Percentiles rank a stretch among this genome's conserved stretches.
phyloP scores from a whole-genome alignment of 495 filamentous ascomycete genomes.

The Tuber microsphaerosporum region DNA sequence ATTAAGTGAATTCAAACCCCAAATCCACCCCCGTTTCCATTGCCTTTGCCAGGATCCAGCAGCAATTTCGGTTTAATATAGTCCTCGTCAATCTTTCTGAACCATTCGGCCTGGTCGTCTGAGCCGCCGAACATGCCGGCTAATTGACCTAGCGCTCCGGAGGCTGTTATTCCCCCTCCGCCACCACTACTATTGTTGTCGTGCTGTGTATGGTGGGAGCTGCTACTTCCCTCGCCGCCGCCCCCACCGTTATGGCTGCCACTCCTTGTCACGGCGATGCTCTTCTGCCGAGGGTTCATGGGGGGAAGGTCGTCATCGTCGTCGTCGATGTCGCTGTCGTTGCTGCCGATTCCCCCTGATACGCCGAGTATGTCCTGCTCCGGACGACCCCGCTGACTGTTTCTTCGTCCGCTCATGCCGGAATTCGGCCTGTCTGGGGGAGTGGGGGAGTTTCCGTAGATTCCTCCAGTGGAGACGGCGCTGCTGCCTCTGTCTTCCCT shows the following conservation, averaged over 20 bases:
- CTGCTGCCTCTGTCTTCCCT: constrained; percentile 42
- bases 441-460: constrained; percentile 26
- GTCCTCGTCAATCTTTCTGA: constrained; percentile 87
- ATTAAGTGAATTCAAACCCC: constrained; percentile 15
- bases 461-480: constrained; percentile 32
- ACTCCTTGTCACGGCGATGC: constrained; percentile 9
- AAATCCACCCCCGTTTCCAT: constrained; percentile 16
- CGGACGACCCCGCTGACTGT: constrained; percentile 15
- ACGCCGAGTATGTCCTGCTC: constrained; percentile 8
- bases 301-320: constrained; percentile 38
- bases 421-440: constrained; percentile 19
- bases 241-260: constrained; percentile 7
- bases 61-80: constrained; percentile 92
- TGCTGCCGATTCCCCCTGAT: neutral
- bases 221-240: constrained; percentile 31
- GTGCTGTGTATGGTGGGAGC: constrained; percentile 47
- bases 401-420: constrained; percentile 19
- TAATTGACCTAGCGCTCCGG: constrained; percentile 64
- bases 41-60: constrained; percentile 60
- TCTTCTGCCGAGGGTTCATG: constrained; percentile 24
- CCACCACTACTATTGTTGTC: constrained; percentile 34
- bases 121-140: constrained; percentile 58
- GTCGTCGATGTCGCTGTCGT: constrained; percentile 28
- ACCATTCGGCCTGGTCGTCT: constrained; percentile 86
- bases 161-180: constrained; percentile 44